Evolutionary conservation across 225 moss, liverwort and hornwort species (phyloP).

Genomic region (Pseudisothecium myosuroides): DNA sequence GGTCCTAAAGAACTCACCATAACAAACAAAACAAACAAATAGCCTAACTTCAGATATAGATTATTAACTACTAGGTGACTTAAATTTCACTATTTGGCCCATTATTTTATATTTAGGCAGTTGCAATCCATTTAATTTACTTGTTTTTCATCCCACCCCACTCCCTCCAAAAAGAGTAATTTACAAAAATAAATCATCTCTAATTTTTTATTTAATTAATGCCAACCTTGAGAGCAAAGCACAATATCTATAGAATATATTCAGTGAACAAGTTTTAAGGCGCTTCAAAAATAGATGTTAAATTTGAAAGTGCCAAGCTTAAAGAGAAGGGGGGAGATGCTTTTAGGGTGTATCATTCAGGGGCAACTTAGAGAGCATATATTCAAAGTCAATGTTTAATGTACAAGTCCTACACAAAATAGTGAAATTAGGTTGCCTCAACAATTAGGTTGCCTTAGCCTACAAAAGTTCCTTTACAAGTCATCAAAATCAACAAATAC

Average conservation of each 20-base stretch:
- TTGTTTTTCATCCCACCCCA: no score
- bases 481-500: no score
- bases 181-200: neutral
- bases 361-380: neutral
- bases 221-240: accelerated
- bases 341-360: neutral
- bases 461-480: no score
- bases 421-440: no score
- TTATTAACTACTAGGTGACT: no score
- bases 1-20: no score
- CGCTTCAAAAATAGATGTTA: neutral
- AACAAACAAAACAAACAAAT: no score
- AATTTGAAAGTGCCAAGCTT: neutral
- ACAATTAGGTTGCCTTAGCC: no score
- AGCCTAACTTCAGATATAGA: no score
- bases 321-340: accelerated
- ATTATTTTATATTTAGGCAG: neutral
- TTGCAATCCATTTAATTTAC: neutral
- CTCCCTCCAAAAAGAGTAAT: accelerated
- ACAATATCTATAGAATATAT: neutral
- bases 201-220: neutral
- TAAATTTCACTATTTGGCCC: neutral
- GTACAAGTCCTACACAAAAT: neutral
- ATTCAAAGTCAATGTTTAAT: neutral
- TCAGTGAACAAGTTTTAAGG: accelerated